A percentile compares a stretch with the other conserved stretches of the same genome.
phyloP scores from a whole-genome alignment of 1,284 basidiomycete species.

The Heterobasidion annosum region DNA sequence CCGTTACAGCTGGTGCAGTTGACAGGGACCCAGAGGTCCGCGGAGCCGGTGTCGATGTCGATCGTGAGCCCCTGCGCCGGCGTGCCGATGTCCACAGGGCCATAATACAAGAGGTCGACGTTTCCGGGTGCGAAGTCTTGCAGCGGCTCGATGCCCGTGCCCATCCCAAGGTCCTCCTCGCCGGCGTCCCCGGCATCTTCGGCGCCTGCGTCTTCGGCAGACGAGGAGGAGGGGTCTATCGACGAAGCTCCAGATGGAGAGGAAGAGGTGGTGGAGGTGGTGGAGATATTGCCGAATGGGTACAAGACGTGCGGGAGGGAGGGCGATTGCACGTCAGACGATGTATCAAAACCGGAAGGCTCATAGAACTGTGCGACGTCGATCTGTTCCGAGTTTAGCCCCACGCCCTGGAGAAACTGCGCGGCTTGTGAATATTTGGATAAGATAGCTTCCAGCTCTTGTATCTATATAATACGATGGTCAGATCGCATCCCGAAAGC shows the following conservation, averaged over 20 bases:
- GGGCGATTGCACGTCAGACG: background rate
- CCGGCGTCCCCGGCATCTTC: background rate
- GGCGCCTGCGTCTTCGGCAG: background rate
- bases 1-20: constrained; percentile 29
- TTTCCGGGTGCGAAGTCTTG: constrained; percentile 26
- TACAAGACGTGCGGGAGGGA: background rate
- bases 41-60: constrained; percentile 53
- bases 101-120: constrained; percentile 45
- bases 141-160: constrained; percentile 21
- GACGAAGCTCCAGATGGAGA: background rate
- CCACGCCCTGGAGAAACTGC: constrained; percentile 25
- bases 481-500: background rate
- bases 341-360: constrained; percentile 1
- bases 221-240: background rate
- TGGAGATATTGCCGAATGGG: background rate
- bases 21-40: constrained; percentile 46
- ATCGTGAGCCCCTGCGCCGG: constrained; percentile 34
- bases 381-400: constrained; percentile 21
- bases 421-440: constrained; percentile 29
- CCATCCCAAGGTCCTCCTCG: background rate
- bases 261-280: background rate
- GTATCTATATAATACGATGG: constrained; percentile 13
- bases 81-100: constrained; percentile 36
- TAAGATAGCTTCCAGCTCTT: constrained; percentile 21
- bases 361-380: constrained; percentile 10